These are phyloP conservation scores for Termitomyces sp. DNA, from an alignment of 768 basidiomycete species.

Conservation along the genomic window DNA sequence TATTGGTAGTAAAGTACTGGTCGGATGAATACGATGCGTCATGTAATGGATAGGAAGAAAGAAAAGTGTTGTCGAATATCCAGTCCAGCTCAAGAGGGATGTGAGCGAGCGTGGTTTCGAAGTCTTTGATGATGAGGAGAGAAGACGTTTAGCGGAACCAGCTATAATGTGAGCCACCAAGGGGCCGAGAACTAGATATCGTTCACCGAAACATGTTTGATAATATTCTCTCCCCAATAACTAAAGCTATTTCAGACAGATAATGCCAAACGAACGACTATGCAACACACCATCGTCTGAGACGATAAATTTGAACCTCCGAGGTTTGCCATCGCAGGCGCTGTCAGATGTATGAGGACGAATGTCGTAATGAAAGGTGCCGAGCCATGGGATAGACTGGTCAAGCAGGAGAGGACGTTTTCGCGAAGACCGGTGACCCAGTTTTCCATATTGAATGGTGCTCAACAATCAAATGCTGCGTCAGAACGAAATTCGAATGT, in stretches of 20 bases:
- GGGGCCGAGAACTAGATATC: constrained; percentile 63
- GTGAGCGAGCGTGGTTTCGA: constrained; percentile 32
- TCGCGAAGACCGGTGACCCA: constrained; percentile 3
- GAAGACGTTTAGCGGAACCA: constrained; percentile 55
- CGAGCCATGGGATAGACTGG: constrained; percentile 60
- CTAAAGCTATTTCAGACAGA: constrained; percentile 31
- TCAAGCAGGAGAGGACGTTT: constrained; percentile 35
- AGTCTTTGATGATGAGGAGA: constrained; percentile 39
- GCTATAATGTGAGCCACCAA: constrained; percentile 62
- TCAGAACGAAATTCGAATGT: not conserved
- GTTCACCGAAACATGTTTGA: constrained; percentile 68
- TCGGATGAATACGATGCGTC: constrained; percentile 61
- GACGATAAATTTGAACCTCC: constrained; percentile 70
- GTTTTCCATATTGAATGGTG: not conserved
- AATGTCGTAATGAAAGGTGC: constrained; percentile 79
- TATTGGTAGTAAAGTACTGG: constrained; percentile 44
- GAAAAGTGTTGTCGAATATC: constrained; percentile 53
- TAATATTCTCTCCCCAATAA: constrained; percentile 85
- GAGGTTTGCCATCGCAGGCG: constrained; percentile 67
- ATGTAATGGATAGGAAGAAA: constrained; percentile 69
- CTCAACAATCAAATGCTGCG: not conserved
- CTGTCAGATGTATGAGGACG: constrained; percentile 73
- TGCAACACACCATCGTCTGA: constrained; percentile 62
- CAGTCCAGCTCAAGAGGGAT: constrained; percentile 56
- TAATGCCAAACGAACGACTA: not conserved